Evolutionary conservation across 169 alveolate genomes (phyloP).

Genomic region (Babesia divergens): DNA sequence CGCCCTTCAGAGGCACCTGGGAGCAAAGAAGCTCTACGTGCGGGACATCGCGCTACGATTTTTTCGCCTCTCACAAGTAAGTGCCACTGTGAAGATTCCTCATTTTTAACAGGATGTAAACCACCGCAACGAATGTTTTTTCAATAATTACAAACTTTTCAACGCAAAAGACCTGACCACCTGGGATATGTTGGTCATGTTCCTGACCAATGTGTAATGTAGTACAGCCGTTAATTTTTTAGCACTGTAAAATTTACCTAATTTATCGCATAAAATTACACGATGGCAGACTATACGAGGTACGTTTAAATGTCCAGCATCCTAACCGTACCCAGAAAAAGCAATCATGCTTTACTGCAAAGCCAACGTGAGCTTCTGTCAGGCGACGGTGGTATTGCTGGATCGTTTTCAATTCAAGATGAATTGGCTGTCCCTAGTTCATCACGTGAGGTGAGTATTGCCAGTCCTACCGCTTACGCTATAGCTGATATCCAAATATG

Average conservation of each 20-base stretch:
- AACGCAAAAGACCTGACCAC: conserved; percentile 36
- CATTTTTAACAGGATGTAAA: neutral
- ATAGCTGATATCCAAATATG: too few relatives aligned
- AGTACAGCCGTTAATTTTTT: neutral
- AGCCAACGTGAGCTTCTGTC: conserved; percentile 48
- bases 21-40: neutral
- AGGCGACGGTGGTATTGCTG: conserved; percentile 25
- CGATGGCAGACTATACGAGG: conserved; percentile 65
- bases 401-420: conserved; percentile 57
- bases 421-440: neutral
- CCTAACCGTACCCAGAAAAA: conserved; percentile 40
- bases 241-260: neutral
- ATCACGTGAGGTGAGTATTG: conserved; percentile 2
- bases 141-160: conserved; percentile 11
- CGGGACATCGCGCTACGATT: conserved; percentile 3
- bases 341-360: conserved; percentile 51
- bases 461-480: neutral
- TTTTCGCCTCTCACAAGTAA: conserved; percentile 29
- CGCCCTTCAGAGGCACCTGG: neutral
- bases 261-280: neutral
- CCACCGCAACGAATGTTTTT: conserved; percentile 34
- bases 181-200: conserved; percentile 21
- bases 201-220: conserved; percentile 31
- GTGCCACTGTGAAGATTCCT: neutral
- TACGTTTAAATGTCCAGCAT: neutral